phyloP scores from a whole-genome alignment of 768 basidiomycete species.

The Gymnopilus junonius region DNA sequence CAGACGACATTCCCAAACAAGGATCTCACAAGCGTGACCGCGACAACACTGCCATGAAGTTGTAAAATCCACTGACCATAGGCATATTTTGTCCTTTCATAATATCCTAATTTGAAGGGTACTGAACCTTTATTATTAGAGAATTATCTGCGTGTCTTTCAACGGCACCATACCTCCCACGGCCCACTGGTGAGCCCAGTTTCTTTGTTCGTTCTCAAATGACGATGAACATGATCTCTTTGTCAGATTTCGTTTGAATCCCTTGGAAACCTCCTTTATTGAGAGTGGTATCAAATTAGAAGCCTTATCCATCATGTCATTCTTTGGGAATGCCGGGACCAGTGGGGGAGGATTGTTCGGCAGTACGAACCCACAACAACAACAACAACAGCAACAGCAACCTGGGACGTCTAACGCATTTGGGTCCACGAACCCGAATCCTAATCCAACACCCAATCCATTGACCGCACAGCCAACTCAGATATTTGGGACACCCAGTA shows the following conservation, averaged over 20 bases:
- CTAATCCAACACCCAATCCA: conserved; percentile 17
- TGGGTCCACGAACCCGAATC: conserved; percentile 19
- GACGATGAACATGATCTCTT: not conserved
- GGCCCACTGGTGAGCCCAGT: not conserved
- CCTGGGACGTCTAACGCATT: conserved; percentile 12
- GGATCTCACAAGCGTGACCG: not conserved
- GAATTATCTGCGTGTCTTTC: too few species aligned
- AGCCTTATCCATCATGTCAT: conserved; percentile 23
- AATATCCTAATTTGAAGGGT: too few species aligned
- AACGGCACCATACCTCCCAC: too few species aligned
- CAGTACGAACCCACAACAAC: conserved; percentile 5
- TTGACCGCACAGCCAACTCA: conserved; percentile 19
- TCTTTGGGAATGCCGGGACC: conserved; percentile 26
- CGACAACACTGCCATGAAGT: not conserved
- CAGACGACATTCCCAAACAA: not conserved
- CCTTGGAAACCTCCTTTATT: not conserved
- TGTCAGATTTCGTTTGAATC: not conserved
- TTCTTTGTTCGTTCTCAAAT: not conserved
- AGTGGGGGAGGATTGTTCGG: conserved; percentile 27
- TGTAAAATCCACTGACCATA: not conserved
- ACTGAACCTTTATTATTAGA: too few species aligned
- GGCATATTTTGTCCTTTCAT: not conserved
- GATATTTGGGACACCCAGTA: conserved; percentile 17
- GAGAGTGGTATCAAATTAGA: not conserved
- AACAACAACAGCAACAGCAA: conserved; percentile 7